phyloP scores from a whole-genome alignment of 192 early-diverging fungal species.

The Backusella tarrabulga region DNA sequence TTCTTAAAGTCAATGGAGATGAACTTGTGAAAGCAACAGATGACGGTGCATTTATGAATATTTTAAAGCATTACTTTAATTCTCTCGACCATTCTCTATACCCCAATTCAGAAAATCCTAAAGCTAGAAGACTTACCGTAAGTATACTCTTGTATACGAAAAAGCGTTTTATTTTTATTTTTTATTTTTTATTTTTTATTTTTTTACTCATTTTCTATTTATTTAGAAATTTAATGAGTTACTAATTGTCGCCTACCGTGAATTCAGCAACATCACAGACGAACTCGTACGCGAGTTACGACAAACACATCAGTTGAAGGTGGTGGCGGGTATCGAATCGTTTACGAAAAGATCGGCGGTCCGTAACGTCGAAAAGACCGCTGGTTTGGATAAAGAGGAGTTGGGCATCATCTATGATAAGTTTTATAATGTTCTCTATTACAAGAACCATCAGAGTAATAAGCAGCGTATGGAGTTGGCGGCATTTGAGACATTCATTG shows the following conservation, averaged over 20 bases:
- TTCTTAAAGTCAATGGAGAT: conserved; percentile 81
- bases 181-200: no score
- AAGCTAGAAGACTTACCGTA: conserved; percentile 50
- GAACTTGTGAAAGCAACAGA: conserved; percentile 50
- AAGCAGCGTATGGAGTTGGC: conserved; percentile 48
- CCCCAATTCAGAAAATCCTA: conserved; percentile 42
- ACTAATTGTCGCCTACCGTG: conserved; percentile 75
- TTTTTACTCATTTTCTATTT: no score
- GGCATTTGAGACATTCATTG: conserved; percentile 64
- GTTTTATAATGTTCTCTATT: conserved; percentile 72
- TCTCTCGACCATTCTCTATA: conserved; percentile 68
- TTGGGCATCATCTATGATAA: conserved; percentile 78
- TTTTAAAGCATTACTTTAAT: conserved; percentile 75
- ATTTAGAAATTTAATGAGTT: conserved; percentile 67
- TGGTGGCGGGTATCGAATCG: conserved; percentile 79
- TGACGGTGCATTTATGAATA: conserved; percentile 62
- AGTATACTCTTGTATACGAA: not conserved
- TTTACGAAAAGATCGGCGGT: conserved; percentile 80
- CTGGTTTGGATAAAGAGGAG: conserved; percentile 74
- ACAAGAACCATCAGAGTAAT: conserved; percentile 26
- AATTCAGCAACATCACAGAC: conserved; percentile 75
- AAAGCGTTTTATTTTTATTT: conserved; percentile 30
- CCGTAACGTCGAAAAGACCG: conserved; percentile 62
- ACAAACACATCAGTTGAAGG: conserved; percentile 75
- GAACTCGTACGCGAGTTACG: conserved; percentile 70